Conservation (phyloP, 2,329 filamentous ascomycete species). For the Camptophora hylomeconis region DNA sequence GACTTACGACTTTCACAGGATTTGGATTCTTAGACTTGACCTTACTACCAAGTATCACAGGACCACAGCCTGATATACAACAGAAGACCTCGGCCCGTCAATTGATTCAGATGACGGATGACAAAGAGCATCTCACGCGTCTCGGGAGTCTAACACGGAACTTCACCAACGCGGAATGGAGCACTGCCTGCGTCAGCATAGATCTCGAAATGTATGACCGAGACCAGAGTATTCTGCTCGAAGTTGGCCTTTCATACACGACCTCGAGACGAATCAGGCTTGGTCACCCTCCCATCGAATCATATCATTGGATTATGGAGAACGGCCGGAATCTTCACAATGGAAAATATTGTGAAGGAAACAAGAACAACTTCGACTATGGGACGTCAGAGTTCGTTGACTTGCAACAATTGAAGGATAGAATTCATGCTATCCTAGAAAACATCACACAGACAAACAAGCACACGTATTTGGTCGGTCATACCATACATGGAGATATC, state of each 20-base stretch:
- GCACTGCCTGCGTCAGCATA: too few relatives aligned
- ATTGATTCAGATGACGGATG: too few relatives aligned
- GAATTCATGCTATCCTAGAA: neutral
- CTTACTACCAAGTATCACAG: too few relatives aligned
- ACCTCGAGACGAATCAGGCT: conserved; percentile 6
- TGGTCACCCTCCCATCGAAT: neutral
- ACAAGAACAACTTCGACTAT: neutral
- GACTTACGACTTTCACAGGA: too few relatives aligned
- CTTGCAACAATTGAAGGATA: neutral
- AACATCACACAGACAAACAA: neutral
- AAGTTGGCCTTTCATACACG: conserved; percentile 10
- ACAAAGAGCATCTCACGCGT: too few relatives aligned
- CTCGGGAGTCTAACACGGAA: too few relatives aligned
- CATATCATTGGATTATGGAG: conserved; percentile 2
- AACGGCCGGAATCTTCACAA: conserved; percentile 5
- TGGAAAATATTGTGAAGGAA: neutral
- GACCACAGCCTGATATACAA: too few relatives aligned
- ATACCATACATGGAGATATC: neutral
- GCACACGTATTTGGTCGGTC: neutral
- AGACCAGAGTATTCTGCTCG: neutral
- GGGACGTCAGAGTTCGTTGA: conserved; percentile 1
- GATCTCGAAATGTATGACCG: neutral
- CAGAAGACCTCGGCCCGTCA: too few relatives aligned
- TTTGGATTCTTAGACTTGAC: too few relatives aligned
- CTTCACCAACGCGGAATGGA: too few relatives aligned